phyloP scores from a whole-genome alignment of 2,329 filamentous ascomycete genomes.

The Neopestalotiopsis sp. region DNA sequence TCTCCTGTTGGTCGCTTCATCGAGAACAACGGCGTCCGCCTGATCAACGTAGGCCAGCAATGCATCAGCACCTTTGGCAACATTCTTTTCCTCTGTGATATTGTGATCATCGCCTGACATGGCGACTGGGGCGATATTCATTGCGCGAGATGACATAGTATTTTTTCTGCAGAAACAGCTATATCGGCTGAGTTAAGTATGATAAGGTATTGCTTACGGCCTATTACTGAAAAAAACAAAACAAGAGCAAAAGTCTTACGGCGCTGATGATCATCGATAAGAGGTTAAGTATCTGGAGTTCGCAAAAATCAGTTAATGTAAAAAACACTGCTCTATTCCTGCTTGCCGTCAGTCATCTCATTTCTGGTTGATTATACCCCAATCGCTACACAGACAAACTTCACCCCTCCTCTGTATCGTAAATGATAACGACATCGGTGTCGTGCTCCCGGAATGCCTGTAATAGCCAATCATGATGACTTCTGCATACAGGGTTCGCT shows the following conservation, averaged over 20 bases:
- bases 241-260: too few relatives aligned
- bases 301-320: too few relatives aligned
- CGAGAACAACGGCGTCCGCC: neutral
- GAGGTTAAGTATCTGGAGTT: neutral
- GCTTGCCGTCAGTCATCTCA: neutral
- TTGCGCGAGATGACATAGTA: neutral
- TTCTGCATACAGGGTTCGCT: conserved; percentile 1
- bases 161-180: neutral
- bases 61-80: conserved; percentile 3
- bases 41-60: conserved; percentile 4
- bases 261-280: neutral
- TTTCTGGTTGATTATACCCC: too few relatives aligned
- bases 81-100: neutral
- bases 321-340: too few relatives aligned
- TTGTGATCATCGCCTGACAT: neutral
- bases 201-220: neutral
- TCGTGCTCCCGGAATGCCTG: neutral
- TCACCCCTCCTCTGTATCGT: neutral
- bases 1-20: conserved; percentile 7
- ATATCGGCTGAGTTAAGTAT: neutral
- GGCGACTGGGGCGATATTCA: neutral
- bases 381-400: neutral
- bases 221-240: neutral
- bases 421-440: conserved; percentile 12
- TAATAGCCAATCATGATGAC: neutral